Evolutionary conservation across 352 stramenopile species (phyloP), one percentile per base, ranked within the genome.

Genomic region (Globisporangium nunn): DNA sequence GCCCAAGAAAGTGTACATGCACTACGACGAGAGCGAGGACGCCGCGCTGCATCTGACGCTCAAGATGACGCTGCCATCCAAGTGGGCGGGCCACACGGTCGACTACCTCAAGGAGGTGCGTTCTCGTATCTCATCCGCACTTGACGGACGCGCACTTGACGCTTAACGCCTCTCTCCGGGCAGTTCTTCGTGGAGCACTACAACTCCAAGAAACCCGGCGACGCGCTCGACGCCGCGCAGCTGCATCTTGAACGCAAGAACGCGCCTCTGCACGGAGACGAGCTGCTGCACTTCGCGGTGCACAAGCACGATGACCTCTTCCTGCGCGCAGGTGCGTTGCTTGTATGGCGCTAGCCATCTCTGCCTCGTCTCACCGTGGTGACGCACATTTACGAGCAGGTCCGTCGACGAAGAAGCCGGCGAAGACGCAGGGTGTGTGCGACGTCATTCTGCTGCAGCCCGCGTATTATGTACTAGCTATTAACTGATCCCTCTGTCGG

Each of bases 101-200:
- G 84, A 92, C 58, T 88, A 90, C 67, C 73, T 94, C 33, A 91
- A 91, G 64, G 67, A 87, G 66, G 81, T 91, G 50, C n/a, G 58
- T 39, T 43, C 40, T 2, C 29, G 35, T 31, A 23, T 23, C 23
- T 23, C 23, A 23, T 1, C 23, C 23, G 33, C 33, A 11, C 6
- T 8, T 37, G 33, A 37, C 33, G 6, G 33, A 5, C 10, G 6
- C 33, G 6, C 33, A 37, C 33, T 37, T 35, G 4, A 4, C 31
- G 7, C 33, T 37, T 8, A 5, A 37, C 33, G 4, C 33, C 37
- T 29, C 35, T 46, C 46, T 7, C 33, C 30, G 12, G 14, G 15
- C 29, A 94, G 82, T 94, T 96, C 66, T 96, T 96, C 54, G 81
- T 93, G 45, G 85, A 95, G 67, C 78, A 91, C 59, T 96, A 96